Conservation (phyloP, 148 eudicot genomes). For the Fallopia convolvulus region DNA sequence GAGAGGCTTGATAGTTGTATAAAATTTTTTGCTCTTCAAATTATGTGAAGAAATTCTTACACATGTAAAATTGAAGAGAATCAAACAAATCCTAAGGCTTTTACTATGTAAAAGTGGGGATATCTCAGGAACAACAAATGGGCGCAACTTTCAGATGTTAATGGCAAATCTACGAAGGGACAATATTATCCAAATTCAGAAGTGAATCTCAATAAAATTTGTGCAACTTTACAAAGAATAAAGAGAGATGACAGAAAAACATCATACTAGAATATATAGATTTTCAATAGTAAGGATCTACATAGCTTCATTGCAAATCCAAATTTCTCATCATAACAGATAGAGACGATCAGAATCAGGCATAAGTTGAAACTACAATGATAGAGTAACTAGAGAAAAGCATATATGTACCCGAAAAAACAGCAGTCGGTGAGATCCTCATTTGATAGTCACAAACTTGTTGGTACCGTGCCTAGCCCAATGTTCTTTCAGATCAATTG, state of each 20-base stretch:
- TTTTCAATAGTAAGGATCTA: neutral
- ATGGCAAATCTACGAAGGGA: no score
- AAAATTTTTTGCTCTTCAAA: constrained; percentile 11
- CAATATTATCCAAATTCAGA: no score
- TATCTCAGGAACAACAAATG: no score
- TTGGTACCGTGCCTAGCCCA: constrained; percentile 75
- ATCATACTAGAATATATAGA: neutral
- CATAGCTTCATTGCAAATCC: neutral
- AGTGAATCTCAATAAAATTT: neutral
- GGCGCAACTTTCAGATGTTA: no score
- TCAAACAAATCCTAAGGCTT: no score
- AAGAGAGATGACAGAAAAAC: neutral
- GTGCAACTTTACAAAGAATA: neutral
- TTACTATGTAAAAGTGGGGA: no score
- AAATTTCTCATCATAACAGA: neutral
- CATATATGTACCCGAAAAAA: neutral
- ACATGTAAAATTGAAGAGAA: neutral
- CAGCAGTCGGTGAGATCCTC: neutral
- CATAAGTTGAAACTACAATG: neutral
- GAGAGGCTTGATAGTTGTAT: constrained; percentile 9
- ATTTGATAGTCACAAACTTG: constrained; percentile 57
- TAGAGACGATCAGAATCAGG: neutral
- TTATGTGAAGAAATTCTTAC: neutral
- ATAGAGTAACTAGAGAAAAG: neutral
- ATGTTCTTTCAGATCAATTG: constrained; percentile 58